Evolutionary conservation across 2,329 filamentous ascomycete species (phyloP), one percentile per base, ranked within the genome.

Genomic region (Pestalotiopsis sp.): DNA sequence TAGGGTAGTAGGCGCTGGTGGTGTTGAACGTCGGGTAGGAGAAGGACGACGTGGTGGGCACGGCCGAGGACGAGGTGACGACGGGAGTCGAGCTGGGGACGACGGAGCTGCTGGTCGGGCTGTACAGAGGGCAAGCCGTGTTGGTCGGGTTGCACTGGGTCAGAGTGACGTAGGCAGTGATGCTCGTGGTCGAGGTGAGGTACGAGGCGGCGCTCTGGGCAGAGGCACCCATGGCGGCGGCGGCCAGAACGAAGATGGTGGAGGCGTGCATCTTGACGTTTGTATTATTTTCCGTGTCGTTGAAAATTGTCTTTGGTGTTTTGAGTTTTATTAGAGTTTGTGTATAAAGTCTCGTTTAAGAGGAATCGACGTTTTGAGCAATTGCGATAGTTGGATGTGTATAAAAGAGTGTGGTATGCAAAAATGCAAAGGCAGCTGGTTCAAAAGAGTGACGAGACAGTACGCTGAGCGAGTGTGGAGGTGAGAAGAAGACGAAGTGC

Each of bases 131-230:
- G 58, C 66, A 67, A 17, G 59, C 57, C 3, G 66, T 67, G 66
- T 67, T 67, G 57, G 66, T 67, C 3, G 66, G 66, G 66, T 67
- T 67, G 66, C 66, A 67, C 41, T 67, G 36, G n/a, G 66, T 62
- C 9, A 67, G 62, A 38, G 66, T 67, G 23, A 67, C 59, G 20
- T 38, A 49, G n/a, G 66, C 57, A 25, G 57, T 58, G 17, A 59
- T 20, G 31, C 25, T 67, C 57, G 36, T 20, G 57, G 66, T 67
- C 14, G 58, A 62, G 59, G 59, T 59, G 45, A 52, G 17, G 25
- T 36, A 36, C 25, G 59, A 38, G 38, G 64, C 39, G 64, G 11
- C 23, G 56, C 31, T 39, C 57, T 67, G 38, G 12, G 66, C 66
- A 6, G 39, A 58, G 38, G 39, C 38, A 17, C 58, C 49, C 57